A percentile compares a stretch with the other conserved stretches of the same genome.
Evolutionary conservation across 257 asterid genomes (phyloP).

Genomic region (Apocynum venetum): DNA sequence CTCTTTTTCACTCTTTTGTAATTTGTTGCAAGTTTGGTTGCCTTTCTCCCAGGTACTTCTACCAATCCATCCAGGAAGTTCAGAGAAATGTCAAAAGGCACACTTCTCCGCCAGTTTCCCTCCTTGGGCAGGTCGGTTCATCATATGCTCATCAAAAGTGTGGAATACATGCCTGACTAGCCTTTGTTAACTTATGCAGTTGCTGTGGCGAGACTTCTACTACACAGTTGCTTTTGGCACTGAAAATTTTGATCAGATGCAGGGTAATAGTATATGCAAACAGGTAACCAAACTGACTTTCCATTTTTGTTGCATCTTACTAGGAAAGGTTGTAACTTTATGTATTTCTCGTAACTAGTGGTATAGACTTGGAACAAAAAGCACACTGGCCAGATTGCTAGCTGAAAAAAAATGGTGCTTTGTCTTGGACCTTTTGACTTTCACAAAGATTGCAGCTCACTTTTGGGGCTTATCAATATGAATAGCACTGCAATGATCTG

Average conservation of each 20-base stretch:
- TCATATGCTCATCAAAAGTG: neutral
- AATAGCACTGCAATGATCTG: neutral
- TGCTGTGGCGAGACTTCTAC: conserved; percentile 94
- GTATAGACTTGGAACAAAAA: neutral
- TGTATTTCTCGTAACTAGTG: neutral
- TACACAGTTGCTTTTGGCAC: conserved; percentile 83
- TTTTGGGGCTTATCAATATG: neutral
- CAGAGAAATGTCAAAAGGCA: conserved; percentile 58
- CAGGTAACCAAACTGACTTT: conserved; percentile 48
- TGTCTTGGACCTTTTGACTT: neutral
- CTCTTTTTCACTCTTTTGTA: conserved; percentile 24
- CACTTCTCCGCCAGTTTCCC: conserved; percentile 98
- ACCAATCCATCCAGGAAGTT: conserved; percentile 81
- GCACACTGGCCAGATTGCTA: neutral
- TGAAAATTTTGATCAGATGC: conserved; percentile 82
- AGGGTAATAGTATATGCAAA: conserved; percentile 78
- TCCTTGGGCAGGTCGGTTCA: conserved; percentile 80
- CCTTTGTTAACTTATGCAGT: conserved; percentile 41
- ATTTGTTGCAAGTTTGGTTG: conserved; percentile 85
- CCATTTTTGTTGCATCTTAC: conserved; percentile 7
- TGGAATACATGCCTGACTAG: conserved; percentile 19
- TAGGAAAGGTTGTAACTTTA: neutral
- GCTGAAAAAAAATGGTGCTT: neutral
- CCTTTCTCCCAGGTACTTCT: conserved; percentile 90
- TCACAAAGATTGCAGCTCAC: neutral